phyloP scores from a whole-genome alignment of 2,329 filamentous ascomycete genomes.

The Paramyrothecium sp. region DNA sequence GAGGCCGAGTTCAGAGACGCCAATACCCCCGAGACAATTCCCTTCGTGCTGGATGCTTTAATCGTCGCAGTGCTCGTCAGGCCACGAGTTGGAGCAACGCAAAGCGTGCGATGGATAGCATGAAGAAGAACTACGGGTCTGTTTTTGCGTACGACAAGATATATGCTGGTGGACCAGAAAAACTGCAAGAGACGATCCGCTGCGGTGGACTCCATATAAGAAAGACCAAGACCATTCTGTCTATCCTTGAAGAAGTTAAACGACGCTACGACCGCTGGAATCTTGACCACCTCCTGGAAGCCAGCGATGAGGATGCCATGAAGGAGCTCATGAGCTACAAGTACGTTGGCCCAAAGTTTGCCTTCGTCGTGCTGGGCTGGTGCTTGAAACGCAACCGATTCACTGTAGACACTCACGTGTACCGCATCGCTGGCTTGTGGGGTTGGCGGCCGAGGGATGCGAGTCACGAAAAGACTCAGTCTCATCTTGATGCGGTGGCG shows the following conservation, averaged over 20 bases:
- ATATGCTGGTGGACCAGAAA: not conserved
- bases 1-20: too few relatives aligned
- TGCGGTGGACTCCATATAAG: not conserved
- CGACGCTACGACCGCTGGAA: not conserved
- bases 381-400: not conserved
- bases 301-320: not conserved
- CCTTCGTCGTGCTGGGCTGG: not conserved
- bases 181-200: not conserved
- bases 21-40: not conserved
- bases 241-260: not conserved
- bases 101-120: not conserved
- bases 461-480: not conserved
- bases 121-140: not conserved
- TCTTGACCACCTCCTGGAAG: not conserved
- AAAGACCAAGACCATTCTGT: not conserved
- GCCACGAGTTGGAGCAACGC: not conserved
- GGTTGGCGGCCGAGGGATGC: not conserved
- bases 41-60: not conserved
- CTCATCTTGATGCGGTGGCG: not conserved
- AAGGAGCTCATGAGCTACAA: not conserved
- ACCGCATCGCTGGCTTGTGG: not conserved
- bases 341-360: not conserved
- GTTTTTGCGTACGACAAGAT: not conserved
- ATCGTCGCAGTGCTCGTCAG: not conserved
- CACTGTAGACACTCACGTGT: not conserved